Base-by-base conservation (phyloP, 1,284 basidiomycete species). In the Mycena citricolor region DNA sequence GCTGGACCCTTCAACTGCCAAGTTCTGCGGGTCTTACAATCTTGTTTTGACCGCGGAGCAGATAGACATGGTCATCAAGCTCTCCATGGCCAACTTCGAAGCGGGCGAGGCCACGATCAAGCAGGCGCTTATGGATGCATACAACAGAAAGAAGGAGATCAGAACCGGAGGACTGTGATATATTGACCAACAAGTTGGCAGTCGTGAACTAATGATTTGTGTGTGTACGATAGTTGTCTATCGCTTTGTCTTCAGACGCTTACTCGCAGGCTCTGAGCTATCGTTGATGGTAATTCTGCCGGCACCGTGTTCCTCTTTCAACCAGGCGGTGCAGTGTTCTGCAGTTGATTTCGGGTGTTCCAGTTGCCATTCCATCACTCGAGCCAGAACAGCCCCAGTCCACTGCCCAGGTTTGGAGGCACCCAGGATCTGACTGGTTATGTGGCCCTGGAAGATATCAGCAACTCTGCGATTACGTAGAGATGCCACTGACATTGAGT, bases 361-460 rank as follows among this genome's bases (percentile, higher is more conserved):
- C 10, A 97, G 73, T 60, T 94, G 91, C 90, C 90, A 95, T 49
- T 82, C 77, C 17, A 90, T 61, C 30, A 95, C 73, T 28, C 73
- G 75, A 14, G 72, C 65, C n/a, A 89, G 70, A 14, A 86, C 74
- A 19, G 73, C 64, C 21, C 79, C 74, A 5, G 83, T 79, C 80
- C 90, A 85, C 2, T 78, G 76, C 1, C 90, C 90, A 1, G 83
- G 75, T 50, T 71, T 76, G 3, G 68, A 65, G 8, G 69, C 70
- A 2, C 69, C 71, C 7, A 94, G 70, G 4, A 80, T 61, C 19
- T 66, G 53, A 5, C 78, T 68, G 32, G 93, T 69, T 39, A 86
- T 78, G 32, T 74, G 79, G 3, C 94, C 93, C 92, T 95, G 54
- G 19, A 47, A 26, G 22, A 37, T 47, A 21, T 19, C 22, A 11